These are phyloP conservation scores for Hypoxylon rubiginosum DNA, from an alignment of 2,329 filamentous ascomycete species.

Conservation along the genomic window DNA sequence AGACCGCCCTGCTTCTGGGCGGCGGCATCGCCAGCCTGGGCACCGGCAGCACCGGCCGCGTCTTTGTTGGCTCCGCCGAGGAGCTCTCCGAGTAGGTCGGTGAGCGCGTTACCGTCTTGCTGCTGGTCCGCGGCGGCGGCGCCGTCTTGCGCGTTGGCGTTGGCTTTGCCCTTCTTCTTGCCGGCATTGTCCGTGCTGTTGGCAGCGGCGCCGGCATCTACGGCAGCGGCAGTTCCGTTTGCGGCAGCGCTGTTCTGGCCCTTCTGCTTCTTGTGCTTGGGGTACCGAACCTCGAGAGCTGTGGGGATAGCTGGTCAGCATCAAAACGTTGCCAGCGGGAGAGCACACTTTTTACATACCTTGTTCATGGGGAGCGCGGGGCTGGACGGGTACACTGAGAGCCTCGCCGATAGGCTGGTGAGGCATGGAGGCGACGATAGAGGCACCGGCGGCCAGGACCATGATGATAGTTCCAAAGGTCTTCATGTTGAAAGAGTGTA, in stretches of 20 bases:
- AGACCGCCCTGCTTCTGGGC: constrained; percentile 24
- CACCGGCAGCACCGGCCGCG: constrained; percentile 15
- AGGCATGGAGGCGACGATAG: constrained; percentile 51
- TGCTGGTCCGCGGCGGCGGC: constrained; percentile 22
- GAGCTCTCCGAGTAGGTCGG: constrained; percentile 30
- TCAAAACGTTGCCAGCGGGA: neutral
- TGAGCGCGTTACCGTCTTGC: constrained; percentile 25
- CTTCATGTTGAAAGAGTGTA: constrained; percentile 55
- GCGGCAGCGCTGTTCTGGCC: constrained; percentile 2
- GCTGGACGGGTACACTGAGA: constrained; percentile 13
- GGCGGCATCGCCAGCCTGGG: constrained; percentile 10
- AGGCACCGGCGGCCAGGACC: constrained; percentile 54
- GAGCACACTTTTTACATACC: constrained; percentile 14
- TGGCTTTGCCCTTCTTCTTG: constrained; percentile 12
- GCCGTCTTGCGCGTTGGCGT: neutral
- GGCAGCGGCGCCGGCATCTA: constrained; percentile 28
- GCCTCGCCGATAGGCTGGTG: constrained; percentile 42
- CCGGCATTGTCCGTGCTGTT: constrained; percentile 34
- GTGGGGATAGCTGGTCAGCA: constrained; percentile 19
- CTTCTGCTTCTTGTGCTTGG: constrained; percentile 32
- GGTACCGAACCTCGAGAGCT: constrained; percentile 42
- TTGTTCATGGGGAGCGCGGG: constrained; percentile 28
- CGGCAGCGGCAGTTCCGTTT: constrained; percentile 27
- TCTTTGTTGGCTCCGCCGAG: constrained; percentile 22
- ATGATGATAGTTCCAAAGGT: constrained; percentile 55